A percentile compares a stretch with the other conserved stretches of the same genome.
Evolutionary conservation across 78 protist genomes (phyloP).

Genomic region (Pigoraptor vietnamica): DNA sequence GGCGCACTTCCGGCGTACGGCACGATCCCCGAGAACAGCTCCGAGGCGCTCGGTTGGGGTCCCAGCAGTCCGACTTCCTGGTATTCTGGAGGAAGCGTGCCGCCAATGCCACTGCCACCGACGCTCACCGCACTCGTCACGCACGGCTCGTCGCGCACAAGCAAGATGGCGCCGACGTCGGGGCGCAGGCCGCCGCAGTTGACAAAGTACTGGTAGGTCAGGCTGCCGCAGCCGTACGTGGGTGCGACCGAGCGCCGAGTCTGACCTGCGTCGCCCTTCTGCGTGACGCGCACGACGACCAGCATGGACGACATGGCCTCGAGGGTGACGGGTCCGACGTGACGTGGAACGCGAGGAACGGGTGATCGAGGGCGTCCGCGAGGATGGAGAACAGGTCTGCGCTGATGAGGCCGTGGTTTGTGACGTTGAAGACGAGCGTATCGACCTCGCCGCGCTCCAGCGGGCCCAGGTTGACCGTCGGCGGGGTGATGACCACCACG

Average conservation of each 20-base stretch:
- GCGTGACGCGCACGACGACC: background rate
- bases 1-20: no score
- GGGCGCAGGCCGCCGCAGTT: background rate
- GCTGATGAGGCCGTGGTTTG: background rate
- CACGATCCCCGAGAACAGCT: no score
- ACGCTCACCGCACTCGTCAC: no score
- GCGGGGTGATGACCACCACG: background rate
- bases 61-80: no score
- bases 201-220: background rate
- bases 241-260: background rate
- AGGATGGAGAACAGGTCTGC: background rate
- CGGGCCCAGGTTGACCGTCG: background rate
- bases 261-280: background rate
- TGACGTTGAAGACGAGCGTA: background rate
- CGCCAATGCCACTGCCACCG: no score
- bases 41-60: no score
- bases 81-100: no score
- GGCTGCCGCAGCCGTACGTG: background rate
- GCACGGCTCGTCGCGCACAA: background rate
- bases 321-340: background rate
- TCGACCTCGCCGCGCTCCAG: background rate
- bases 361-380: background rate
- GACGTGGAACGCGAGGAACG: background rate
- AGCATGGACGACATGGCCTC: background rate
- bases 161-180: background rate